phyloP scores from a whole-genome alignment of 371 early-diverging fungal species.

The Haplosporangium sp. region DNA sequence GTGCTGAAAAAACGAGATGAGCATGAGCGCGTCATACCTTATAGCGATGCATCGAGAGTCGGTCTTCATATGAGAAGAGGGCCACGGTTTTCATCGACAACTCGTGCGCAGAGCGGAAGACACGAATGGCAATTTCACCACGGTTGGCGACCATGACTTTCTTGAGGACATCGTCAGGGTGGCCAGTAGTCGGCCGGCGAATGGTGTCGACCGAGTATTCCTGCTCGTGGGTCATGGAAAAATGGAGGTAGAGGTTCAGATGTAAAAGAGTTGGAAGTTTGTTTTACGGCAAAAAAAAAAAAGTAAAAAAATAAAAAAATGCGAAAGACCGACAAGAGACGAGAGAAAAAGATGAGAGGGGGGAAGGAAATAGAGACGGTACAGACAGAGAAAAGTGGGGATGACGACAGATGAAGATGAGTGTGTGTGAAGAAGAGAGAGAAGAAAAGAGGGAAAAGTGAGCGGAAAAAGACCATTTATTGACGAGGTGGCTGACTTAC shows the following conservation, averaged over 20 bases:
- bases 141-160: slow-evolving; percentile 75
- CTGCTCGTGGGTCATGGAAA: slow-evolving; percentile 49
- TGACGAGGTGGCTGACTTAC: neutral
- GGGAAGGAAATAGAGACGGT: neutral
- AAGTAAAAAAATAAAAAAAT: too few species aligned
- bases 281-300: too few species aligned
- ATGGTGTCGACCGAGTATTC: slow-evolving; percentile 75
- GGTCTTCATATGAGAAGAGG: slow-evolving; percentile 91
- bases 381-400: neutral
- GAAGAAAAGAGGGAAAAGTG: slow-evolving; percentile 7
- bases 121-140: slow-evolving; percentile 92
- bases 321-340: too few species aligned
- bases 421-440: neutral
- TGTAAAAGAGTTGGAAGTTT: too few species aligned
- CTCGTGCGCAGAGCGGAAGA: slow-evolving; percentile 93
- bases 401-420: neutral
- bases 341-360: neutral
- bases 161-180: slow-evolving; percentile 56
- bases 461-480: slow-evolving; percentile 8
- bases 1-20: neutral
- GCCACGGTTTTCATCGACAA: slow-evolving; percentile 91
- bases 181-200: slow-evolving; percentile 56
- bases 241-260: slow-evolving; percentile 2
- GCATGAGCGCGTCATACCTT: slow-evolving; percentile 63
- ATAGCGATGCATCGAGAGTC: slow-evolving; percentile 93